A percentile compares a stretch with the other conserved stretches of the same genome.
These are phyloP conservation scores for Apiospora koreana DNA, from an alignment of 2,329 filamentous ascomycete species.

Conservation along the genomic window DNA sequence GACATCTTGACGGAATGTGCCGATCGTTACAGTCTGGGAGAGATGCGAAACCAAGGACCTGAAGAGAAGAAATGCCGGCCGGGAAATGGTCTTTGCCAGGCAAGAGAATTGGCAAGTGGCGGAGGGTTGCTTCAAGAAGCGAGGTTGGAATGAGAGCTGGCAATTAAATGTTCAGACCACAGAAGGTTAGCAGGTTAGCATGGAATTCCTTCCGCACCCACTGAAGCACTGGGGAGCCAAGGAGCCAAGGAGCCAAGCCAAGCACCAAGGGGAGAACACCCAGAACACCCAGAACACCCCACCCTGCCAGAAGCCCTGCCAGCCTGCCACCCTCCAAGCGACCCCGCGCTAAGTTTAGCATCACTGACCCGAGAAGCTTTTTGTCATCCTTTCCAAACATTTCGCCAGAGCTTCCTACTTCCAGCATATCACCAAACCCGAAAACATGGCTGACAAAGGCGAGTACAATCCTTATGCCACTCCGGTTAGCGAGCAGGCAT, in stretches of 20 bases:
- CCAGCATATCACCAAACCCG: slow-evolving; percentile 1
- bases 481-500: neutral
- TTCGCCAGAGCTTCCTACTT: neutral
- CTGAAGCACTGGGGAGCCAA: neutral
- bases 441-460: slow-evolving; percentile 46
- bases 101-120: neutral
- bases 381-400: slow-evolving; percentile 1
- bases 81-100: neutral
- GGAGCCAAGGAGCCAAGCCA: too few relatives aligned
- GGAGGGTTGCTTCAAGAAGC: neutral
- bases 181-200: neutral
- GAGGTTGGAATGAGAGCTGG: neutral
- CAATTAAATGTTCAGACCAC: neutral
- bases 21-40: neutral
- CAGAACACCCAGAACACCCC: too few relatives aligned
- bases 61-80: neutral
- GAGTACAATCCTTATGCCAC: neutral
- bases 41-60: neutral
- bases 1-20: slow-evolving; percentile 33
- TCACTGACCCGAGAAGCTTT: neutral
- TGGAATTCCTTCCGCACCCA: slow-evolving; percentile 1
- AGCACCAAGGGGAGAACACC: too few relatives aligned
- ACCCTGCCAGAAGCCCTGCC: too few relatives aligned
- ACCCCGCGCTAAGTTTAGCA: slow-evolving; percentile 6
- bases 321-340: neutral